Conservation (phyloP, 2,329 filamentous ascomycete species). For the Phaeophleospora eucalypticola region DNA sequence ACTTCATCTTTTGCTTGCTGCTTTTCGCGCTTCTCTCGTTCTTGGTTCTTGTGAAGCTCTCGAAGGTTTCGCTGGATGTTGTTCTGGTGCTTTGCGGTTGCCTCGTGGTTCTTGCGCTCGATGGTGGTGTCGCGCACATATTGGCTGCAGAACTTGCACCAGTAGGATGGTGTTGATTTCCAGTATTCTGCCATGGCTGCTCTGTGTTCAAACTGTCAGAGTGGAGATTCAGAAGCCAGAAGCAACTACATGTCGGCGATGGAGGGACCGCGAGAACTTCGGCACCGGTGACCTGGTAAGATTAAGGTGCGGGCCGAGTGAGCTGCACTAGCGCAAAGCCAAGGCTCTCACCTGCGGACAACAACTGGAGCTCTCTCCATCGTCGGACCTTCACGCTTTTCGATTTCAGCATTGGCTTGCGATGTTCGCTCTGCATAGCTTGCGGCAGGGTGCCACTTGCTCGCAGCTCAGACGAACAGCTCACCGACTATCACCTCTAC, state of each 20-base stretch:
- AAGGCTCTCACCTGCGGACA: neutral
- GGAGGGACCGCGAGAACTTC: too few species aligned
- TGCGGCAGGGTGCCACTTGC: neutral
- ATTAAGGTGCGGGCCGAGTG: neutral
- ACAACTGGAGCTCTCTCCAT: too few species aligned
- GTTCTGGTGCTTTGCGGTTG: constrained; percentile 34
- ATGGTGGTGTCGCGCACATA: constrained; percentile 91
- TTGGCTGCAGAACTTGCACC: constrained; percentile 93
- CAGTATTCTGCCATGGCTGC: constrained; percentile 86
- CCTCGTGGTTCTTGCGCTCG: constrained; percentile 58
- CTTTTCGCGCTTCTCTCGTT: constrained; percentile 74
- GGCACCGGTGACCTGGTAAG: neutral
- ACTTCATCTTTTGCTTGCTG: constrained; percentile 77
- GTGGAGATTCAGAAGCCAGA: too few species aligned
- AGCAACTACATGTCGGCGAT: too few species aligned
- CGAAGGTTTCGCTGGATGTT: constrained; percentile 90
- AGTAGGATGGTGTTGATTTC: constrained; percentile 96
- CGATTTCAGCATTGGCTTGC: neutral
- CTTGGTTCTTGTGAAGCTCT: constrained; percentile 79
- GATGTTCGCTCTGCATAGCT: neutral
- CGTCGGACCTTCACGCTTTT: too few species aligned
- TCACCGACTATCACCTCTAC: too few species aligned
- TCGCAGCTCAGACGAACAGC: too few species aligned
- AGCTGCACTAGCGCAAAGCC: neutral
- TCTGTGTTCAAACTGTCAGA: neutral